Evolutionary conservation across 768 basidiomycete genomes (phyloP).

Genomic region (Heimioporus sp.): DNA sequence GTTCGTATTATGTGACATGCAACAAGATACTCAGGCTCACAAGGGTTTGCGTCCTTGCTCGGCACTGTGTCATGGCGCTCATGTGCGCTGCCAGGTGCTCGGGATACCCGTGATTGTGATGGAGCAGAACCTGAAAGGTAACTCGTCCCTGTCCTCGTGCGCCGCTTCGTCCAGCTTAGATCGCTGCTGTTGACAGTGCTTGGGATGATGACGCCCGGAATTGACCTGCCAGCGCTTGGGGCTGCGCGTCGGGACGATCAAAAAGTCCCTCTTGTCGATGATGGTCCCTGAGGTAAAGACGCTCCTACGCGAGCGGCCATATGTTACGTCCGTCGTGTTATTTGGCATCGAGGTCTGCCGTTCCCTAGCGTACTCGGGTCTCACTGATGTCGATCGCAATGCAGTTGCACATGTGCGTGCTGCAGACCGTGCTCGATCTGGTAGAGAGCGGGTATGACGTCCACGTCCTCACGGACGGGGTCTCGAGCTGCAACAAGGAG

Average conservation of each 20-base stretch:
- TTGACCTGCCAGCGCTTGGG: slow-evolving; percentile 54
- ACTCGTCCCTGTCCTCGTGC: background rate
- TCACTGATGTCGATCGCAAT: slow-evolving; percentile 1
- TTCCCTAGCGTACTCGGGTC: background rate
- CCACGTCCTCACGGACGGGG: slow-evolving; percentile 79
- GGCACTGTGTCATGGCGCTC: too few relatives aligned
- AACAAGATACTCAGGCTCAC: slow-evolving; percentile 78
- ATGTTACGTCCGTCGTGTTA: slow-evolving; percentile 62
- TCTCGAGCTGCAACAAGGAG: slow-evolving; percentile 83
- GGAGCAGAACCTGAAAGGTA: slow-evolving; percentile 84
- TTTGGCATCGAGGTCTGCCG: slow-evolving; percentile 83
- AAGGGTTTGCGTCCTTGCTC: slow-evolving; percentile 42
- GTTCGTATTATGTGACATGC: slow-evolving; percentile 62
- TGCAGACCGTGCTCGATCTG: slow-evolving; percentile 79
- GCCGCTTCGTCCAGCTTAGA: slow-evolving; percentile 4
- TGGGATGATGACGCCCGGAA: slow-evolving; percentile 63
- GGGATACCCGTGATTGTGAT: slow-evolving; percentile 72
- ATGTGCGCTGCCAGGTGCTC: slow-evolving; percentile 42
- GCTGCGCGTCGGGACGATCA: slow-evolving; percentile 58
- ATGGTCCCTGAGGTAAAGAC: slow-evolving; percentile 60
- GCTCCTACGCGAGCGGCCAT: slow-evolving; percentile 46
- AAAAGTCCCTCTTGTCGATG: slow-evolving; percentile 90
- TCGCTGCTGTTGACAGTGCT: slow-evolving; percentile 48
- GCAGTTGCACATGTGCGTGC: slow-evolving; percentile 86
- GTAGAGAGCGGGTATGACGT: slow-evolving; percentile 48